Evolutionary conservation across 2,329 filamentous ascomycete genomes (phyloP).

Genomic region (Alternaria sp.): DNA sequence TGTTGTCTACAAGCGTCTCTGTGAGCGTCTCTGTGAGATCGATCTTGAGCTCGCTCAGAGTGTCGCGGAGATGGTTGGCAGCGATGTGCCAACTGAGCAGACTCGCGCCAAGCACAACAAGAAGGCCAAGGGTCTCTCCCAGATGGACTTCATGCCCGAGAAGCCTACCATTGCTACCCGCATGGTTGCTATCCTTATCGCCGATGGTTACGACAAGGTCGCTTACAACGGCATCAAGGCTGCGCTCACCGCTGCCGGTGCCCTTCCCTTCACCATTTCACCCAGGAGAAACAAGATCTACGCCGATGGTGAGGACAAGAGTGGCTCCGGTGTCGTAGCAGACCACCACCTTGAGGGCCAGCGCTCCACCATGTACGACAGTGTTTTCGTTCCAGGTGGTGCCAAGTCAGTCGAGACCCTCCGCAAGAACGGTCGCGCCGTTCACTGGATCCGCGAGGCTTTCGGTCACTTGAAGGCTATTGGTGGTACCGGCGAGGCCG

Average conservation of each 20-base stretch:
- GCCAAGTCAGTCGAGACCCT: slow-evolving; percentile 69
- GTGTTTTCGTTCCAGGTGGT: slow-evolving; percentile 79
- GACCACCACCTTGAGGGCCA: slow-evolving; percentile 83
- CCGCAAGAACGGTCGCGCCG: slow-evolving; percentile 72
- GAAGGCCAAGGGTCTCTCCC: slow-evolving; percentile 72
- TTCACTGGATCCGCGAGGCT: slow-evolving; percentile 80
- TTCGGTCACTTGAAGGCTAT: slow-evolving; percentile 85
- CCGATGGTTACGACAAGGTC: slow-evolving; percentile 75
- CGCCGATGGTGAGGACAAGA: slow-evolving; percentile 65
- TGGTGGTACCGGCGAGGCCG: slow-evolving; percentile 76
- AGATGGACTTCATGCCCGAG: slow-evolving; percentile 70
- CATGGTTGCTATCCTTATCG: slow-evolving; percentile 77
- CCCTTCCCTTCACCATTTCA: slow-evolving; percentile 76
- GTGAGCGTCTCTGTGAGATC: slow-evolving; percentile 74
- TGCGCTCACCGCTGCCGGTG: slow-evolving; percentile 68
- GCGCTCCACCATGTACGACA: slow-evolving; percentile 83
- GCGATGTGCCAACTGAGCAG: slow-evolving; percentile 63
- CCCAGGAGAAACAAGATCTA: slow-evolving; percentile 72
- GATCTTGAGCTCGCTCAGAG: slow-evolving; percentile 72
- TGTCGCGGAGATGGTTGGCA: slow-evolving; percentile 76
- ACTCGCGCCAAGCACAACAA: slow-evolving; percentile 69
- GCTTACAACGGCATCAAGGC: slow-evolving; percentile 72
- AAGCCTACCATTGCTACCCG: slow-evolving; percentile 74
- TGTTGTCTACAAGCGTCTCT: slow-evolving; percentile 75
- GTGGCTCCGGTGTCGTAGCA: slow-evolving; percentile 64